phyloP scores from a whole-genome alignment of 352 stramenopile species.

The Phytopythium chamaehyphon region DNA sequence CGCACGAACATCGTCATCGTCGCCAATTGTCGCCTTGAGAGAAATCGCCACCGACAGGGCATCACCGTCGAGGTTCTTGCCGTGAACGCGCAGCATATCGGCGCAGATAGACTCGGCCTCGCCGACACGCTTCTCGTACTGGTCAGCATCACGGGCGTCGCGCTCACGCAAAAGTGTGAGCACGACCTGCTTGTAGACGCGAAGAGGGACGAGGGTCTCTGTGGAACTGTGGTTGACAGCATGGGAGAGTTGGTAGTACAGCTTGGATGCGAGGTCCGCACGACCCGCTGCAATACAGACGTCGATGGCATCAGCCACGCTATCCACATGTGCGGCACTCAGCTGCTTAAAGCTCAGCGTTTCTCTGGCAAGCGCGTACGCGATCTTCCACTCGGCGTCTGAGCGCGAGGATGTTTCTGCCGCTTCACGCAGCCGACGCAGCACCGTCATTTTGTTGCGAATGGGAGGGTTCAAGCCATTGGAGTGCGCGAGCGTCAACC shows the following conservation, averaged over 20 bases:
- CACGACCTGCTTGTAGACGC: constrained; percentile 67
- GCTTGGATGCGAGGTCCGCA: constrained; percentile 45
- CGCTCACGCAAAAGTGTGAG: constrained; percentile 49
- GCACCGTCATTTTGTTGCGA: constrained; percentile 56
- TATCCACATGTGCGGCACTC: constrained; percentile 58
- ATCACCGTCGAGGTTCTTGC: constrained; percentile 47
- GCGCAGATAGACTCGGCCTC: constrained; percentile 57
- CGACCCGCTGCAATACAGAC: constrained; percentile 51
- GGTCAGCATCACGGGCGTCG: constrained; percentile 10
- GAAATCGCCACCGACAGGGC: constrained; percentile 78
- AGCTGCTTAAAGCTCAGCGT: constrained; percentile 70
- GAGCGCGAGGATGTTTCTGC: no score
- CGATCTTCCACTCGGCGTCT: constrained; percentile 59
- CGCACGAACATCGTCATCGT: constrained; percentile 73
- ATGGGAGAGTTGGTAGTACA: constrained; percentile 31
- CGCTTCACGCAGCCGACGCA: constrained; percentile 29
- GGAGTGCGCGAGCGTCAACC: constrained; percentile 45
- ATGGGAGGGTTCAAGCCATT: constrained; percentile 53
- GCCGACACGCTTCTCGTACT: constrained; percentile 27
- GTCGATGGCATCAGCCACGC: constrained; percentile 62
- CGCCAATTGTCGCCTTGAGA: constrained; percentile 59
- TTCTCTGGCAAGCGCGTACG: constrained; percentile 65
- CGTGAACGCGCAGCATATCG: constrained; percentile 63
- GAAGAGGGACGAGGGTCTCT: constrained; percentile 35
- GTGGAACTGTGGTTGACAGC: constrained; percentile 9